These are phyloP conservation scores for Lichtheimia ornata DNA, from an alignment of 371 early-diverging fungal species.

Conservation along the genomic window DNA sequence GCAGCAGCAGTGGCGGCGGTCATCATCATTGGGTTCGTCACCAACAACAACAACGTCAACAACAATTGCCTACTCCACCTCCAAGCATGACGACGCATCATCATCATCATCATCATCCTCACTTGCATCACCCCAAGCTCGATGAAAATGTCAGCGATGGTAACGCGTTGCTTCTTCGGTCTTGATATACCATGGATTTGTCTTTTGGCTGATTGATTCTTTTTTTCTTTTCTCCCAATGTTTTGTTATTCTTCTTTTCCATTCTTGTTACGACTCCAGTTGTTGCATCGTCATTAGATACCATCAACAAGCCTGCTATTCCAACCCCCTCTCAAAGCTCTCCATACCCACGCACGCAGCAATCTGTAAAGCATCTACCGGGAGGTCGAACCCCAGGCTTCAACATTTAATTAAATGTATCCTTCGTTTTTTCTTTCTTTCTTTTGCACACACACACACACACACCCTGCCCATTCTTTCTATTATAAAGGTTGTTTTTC, in stretches of 20 bases:
- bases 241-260: background rate
- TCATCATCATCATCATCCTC: too few species aligned
- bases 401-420: slow-evolving; percentile 14
- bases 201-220: background rate
- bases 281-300: slow-evolving; percentile 11
- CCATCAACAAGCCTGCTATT: slow-evolving; percentile 11
- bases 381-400: slow-evolving; percentile 13
- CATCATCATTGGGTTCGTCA: too few species aligned
- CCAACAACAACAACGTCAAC: background rate
- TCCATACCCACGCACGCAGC: slow-evolving; percentile 12
- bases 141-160: slow-evolving; percentile 1
- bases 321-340: slow-evolving; percentile 10
- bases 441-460: background rate
- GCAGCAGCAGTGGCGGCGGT: too few species aligned
- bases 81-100: slow-evolving; percentile 1
- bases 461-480: too few species aligned
- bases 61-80: slow-evolving; percentile 9
- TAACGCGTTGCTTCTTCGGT: slow-evolving; percentile 1
- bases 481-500: too few species aligned
- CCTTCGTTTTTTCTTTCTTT: background rate
- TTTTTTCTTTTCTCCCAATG: background rate
- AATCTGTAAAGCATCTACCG: slow-evolving; percentile 5
- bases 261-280: background rate
- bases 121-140: slow-evolving; percentile 1
- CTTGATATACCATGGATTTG: background rate